Evolutionary conservation across 305 asterid genomes (phyloP), one percentile per base, ranked within the genome.

Genomic region (Rubia peregrina): DNA sequence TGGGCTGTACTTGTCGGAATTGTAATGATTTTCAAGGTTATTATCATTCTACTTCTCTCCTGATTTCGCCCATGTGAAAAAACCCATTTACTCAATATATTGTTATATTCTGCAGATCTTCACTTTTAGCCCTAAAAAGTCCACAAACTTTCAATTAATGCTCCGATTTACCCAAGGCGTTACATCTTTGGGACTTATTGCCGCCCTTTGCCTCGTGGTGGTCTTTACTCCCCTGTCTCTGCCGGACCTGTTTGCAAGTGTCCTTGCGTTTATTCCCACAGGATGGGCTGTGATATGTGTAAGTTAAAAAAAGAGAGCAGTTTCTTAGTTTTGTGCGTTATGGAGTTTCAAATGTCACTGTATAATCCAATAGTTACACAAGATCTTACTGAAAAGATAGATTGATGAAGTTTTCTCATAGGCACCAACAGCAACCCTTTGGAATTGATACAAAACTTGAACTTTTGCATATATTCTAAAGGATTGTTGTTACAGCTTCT

Each of bases 261-360:
- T 91, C 83, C 99, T 95, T 49, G 99, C 94, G 53, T 91, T 95
- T 74, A 86, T 95, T 83, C 95, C 99, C 64, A 95, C 99, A 17
- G 99, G 99, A 74, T 95, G 99, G 99, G 68, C 81, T 65, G 88
- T 95, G 74, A 79, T 95, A 60, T 88, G 88, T 51, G 99, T 94
- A 86, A 89, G 99, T 89, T 36, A 36, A 36, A 36, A 12, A 9
- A 44, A 38, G 24, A 71, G 48, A 9, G 16, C 62, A 26, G 5
- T 30, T 68, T 22, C 42, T 51, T 11, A 41, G 19, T 33, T 38
- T 33, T 51, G 17, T 68, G 49, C 33, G 19, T 17, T 41, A 19
- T 5, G 2, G 21, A 68, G 19, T 41, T 2, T 14, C 62, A 30
- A 13, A 26, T 9, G 16, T 14, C 36, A 14, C 36, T 44, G 6